Conservation (phyloP, 78 protist species). For the Emiliania huxleyi region DNA sequence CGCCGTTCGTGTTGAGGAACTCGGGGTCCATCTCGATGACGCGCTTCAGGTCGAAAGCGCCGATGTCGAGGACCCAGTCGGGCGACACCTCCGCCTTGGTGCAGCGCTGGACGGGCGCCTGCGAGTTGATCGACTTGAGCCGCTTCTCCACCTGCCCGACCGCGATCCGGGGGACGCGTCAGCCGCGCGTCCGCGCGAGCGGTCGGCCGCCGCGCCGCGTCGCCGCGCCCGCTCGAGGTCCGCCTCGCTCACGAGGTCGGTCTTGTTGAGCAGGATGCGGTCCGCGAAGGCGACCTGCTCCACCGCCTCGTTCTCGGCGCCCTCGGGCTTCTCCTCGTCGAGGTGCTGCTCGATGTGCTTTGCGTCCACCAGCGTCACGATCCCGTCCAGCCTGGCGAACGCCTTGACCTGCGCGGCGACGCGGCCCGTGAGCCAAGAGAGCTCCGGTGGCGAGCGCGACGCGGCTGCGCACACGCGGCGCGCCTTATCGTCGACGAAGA, state of each 20-base stretch:
- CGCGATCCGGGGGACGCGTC: no score
- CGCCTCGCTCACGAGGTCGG: background rate
- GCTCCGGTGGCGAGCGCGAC: background rate
- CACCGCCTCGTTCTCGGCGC: slow-evolving; percentile 37
- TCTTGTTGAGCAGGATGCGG: background rate
- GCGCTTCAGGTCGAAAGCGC: slow-evolving; percentile 27
- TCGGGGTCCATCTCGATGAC: slow-evolving; percentile 9
- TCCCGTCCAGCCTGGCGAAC: background rate
- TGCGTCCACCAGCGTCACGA: slow-evolving; percentile 14
- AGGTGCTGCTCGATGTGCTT: slow-evolving; percentile 40
- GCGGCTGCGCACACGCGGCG: no score
- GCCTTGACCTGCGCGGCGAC: background rate
- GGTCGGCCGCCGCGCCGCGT: background rate
- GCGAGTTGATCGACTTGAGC: background rate
- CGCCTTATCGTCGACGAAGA: slow-evolving; percentile 11
- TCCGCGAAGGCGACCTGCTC: slow-evolving; percentile 39
- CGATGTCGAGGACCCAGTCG: background rate
- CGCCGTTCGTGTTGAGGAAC: background rate
- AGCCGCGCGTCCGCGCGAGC: background rate
- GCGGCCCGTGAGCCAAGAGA: no score
- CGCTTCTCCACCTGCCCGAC: background rate
- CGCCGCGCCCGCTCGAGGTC: background rate
- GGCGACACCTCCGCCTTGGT: background rate
- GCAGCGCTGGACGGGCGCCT: slow-evolving; percentile 7
- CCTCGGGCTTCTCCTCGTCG: slow-evolving; percentile 7